phyloP scores from a whole-genome alignment of 257 asterid species.

The Rehmannia glutinosa region DNA sequence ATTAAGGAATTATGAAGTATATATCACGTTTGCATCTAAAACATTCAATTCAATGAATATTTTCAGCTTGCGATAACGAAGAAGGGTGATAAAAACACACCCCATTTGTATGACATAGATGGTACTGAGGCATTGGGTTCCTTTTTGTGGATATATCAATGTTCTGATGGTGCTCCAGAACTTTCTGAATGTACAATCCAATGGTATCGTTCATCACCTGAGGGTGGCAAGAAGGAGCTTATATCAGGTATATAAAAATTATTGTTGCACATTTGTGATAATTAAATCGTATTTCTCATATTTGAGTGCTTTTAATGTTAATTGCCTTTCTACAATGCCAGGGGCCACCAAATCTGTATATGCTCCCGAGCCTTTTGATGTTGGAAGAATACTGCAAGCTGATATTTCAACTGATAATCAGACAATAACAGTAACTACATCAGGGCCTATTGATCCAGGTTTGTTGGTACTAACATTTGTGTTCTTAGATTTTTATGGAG shows the following conservation, averaged over 20 bases:
- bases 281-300: not conserved
- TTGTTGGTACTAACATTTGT: no score
- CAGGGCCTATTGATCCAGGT: conserved; percentile 83
- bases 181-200: conserved; percentile 63
- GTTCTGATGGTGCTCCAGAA: conserved; percentile 55
- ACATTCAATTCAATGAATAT: conserved; percentile 13
- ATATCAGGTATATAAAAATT: conserved; percentile 58
- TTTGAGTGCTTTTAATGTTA: not conserved
- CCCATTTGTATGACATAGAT: conserved; percentile 57
- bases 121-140: conserved; percentile 88
- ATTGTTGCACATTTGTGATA: not conserved
- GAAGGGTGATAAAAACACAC: conserved; percentile 36
- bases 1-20: no score
- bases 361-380: conserved; percentile 96
- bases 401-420: conserved; percentile 49
- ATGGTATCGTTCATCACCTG: conserved; percentile 77
- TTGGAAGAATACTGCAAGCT: conserved; percentile 82
- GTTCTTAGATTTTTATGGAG: no score
- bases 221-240: conserved; percentile 64
- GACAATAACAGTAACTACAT: conserved; percentile 49
- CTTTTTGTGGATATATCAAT: conserved; percentile 49
- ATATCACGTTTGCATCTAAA: not conserved
- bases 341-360: conserved; percentile 86
- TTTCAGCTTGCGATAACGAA: conserved; percentile 70
- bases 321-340: conserved; percentile 24